These are phyloP conservation scores for Kazachstania kunashirensis DNA, from an alignment of 805 yeast species.

Conservation along the genomic window DNA sequence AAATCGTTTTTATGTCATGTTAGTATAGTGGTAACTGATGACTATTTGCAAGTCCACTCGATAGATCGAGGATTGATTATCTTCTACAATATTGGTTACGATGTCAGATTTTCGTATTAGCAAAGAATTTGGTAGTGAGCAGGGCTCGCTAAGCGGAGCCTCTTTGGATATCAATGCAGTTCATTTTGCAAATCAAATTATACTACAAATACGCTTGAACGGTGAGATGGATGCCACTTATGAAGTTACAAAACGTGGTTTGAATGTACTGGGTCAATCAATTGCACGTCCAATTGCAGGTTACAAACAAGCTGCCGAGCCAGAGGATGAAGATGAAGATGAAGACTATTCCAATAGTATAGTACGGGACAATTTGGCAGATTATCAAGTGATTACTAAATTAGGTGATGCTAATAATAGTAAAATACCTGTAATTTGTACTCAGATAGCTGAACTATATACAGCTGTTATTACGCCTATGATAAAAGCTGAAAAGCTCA, in stretches of 20 bases:
- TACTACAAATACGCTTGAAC: conserved; percentile 23
- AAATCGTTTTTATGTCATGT: too few species aligned
- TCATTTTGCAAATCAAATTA: conserved; percentile 21
- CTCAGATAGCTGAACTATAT: conserved; percentile 34
- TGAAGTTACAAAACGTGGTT: conserved; percentile 29
- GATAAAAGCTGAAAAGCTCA: conserved; percentile 2
- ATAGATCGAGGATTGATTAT: background rate
- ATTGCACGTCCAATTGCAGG: conserved; percentile 15
- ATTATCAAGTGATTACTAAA: conserved; percentile 38
- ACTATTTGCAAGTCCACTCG: too few species aligned
- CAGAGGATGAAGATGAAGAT: conserved; percentile 10
- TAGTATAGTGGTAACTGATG: too few species aligned
- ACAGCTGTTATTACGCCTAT: conserved; percentile 19
- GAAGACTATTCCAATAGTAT: conserved; percentile 13
- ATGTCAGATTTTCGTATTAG: conserved; percentile 1
- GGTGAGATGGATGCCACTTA: conserved; percentile 39
- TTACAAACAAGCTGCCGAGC: background rate
- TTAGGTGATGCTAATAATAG: conserved; percentile 41
- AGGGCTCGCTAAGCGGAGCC: background rate
- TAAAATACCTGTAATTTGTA: conserved; percentile 39
- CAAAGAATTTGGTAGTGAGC: background rate
- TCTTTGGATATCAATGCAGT: conserved; percentile 9
- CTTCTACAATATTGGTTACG: background rate
- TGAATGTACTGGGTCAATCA: conserved; percentile 11
- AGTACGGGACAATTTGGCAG: conserved; percentile 25